Percentiles rank a stretch among this genome's conserved stretches.
These are phyloP conservation scores for Crassisporium funariophilum DNA, from an alignment of 768 basidiomycete species.

Conservation along the genomic window DNA sequence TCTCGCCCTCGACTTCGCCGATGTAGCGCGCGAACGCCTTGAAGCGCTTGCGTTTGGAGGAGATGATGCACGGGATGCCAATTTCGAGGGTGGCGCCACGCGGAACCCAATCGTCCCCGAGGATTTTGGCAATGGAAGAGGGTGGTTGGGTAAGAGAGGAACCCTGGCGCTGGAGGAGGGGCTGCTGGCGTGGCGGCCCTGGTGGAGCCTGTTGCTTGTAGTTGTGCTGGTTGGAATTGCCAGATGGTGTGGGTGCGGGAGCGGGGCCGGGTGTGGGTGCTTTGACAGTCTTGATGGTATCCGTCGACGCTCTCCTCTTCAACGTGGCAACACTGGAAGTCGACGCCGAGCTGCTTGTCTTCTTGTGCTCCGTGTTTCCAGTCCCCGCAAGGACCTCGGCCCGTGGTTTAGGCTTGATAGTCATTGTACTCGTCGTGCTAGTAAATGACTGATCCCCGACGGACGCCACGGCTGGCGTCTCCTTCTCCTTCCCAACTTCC, in stretches of 20 bases:
- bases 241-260: background rate
- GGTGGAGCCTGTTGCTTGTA: constrained; percentile 7
- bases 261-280: background rate
- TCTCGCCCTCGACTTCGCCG: constrained; percentile 80
- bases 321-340: constrained; percentile 44
- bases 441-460: constrained; percentile 11
- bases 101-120: constrained; percentile 27
- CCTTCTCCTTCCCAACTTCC: constrained; percentile 11
- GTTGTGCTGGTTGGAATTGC: constrained; percentile 7
- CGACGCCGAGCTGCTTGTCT: constrained; percentile 46
- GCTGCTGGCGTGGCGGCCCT: background rate
- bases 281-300: constrained; percentile 43
- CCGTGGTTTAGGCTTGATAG: constrained; percentile 20
- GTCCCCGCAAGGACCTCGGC: constrained; percentile 17
- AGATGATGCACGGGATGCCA: constrained; percentile 89
- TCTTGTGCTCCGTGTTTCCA: constrained; percentile 39
- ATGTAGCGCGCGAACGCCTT: constrained; percentile 88
- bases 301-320: constrained; percentile 43
- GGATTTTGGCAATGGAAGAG: constrained; percentile 17
- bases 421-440: constrained; percentile 25
- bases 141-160: constrained; percentile 13
- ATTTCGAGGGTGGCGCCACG: constrained; percentile 78
- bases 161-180: background rate
- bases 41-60: constrained; percentile 81
- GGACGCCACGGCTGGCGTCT: constrained; percentile 6